Base-by-base conservation (phyloP, 805 yeast genomes). In the Candida stauntonica region DNA sequence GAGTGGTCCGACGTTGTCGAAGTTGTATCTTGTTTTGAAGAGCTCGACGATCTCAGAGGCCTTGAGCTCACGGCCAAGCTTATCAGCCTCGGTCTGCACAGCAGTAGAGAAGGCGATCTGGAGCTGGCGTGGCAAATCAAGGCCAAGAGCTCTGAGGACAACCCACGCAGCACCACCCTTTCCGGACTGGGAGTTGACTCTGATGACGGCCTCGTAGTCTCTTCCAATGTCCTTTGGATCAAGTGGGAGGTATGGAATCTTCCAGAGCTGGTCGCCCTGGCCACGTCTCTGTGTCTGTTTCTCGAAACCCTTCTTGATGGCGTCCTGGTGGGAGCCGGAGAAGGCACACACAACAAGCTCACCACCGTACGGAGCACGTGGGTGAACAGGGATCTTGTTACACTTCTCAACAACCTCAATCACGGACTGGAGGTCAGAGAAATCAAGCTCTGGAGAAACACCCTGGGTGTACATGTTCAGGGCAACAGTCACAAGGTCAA, bases 131-230 rank as follows among this genome's bases (percentile, higher is more conserved):
- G 91, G 91, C 46, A 82, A 65, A 55, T 82, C 91, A 50, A 82
- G 66, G 45, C 86, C 88, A 50, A 81, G 64, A 23, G 83, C 67
- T 63, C 85, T 72, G 55, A 80, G 72, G 46, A 82, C 71, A 40
- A 82, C 77, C 91, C 91, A 82, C 17, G 89, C 86, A 32, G 89
- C 86, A 62, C 91, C 91, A 57, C 91, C 91, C 62, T 82, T 82
- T 61, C 91, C 91, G n/a, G 86, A 79, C 65, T 82, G 91, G 17
- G 91, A 82, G 66, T 82, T 82, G 54, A 82, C 89, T 68, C 91
- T 72, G 57, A 82, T 82, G 42, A 82, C 85, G 38, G 88, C 89
- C 65, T 82, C 91, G 60, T 82, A 82, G 51, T 73, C 81, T 68
- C 87, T 72, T 40, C 91, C 91, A 50, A 82, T 77, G 60, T 82